Evolutionary conservation across 257 asterid genomes (phyloP).

Genomic region (Fraxinus americana): DNA sequence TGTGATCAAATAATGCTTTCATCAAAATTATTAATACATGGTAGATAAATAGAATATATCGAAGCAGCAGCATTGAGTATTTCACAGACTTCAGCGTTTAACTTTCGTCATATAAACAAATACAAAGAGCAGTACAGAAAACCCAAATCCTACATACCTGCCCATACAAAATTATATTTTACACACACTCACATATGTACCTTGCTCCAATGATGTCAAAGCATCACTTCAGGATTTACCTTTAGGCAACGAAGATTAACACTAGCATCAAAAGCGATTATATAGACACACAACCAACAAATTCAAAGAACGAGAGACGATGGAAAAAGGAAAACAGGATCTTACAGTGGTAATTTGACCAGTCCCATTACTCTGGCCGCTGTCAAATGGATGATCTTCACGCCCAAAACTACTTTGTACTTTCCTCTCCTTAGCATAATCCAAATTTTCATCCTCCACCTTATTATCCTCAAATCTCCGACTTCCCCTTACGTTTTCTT

Average conservation of each 20-base stretch:
- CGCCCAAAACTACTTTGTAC: constrained; percentile 32
- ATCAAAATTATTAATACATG: neutral
- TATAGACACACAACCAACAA: neutral
- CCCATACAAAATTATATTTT: constrained; percentile 1
- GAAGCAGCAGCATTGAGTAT: neutral
- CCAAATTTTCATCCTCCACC: constrained; percentile 30
- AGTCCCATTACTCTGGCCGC: constrained; percentile 28
- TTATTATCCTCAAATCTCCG: constrained; percentile 62
- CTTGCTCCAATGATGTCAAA: constrained; percentile 9
- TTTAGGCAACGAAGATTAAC: constrained; percentile 7
- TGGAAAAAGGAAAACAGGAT: constrained; percentile 9
- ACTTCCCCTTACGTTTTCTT: constrained; percentile 57
- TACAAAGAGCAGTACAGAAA: neutral
- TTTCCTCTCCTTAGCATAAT: constrained; percentile 22
- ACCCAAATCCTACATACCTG: neutral
- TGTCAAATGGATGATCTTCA: constrained; percentile 31
- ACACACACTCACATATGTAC: constrained; percentile 2
- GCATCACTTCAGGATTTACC: neutral
- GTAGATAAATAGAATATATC: neutral
- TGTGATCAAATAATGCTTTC: constrained; percentile 4
- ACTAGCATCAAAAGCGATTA: neutral
- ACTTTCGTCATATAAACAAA: neutral
- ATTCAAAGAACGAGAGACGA: neutral
- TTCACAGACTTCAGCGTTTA: neutral
- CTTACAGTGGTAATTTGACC: constrained; percentile 64